These are phyloP conservation scores for Irpex sp. DNA, from an alignment of 1,284 basidiomycete species.

Conservation along the genomic window DNA sequence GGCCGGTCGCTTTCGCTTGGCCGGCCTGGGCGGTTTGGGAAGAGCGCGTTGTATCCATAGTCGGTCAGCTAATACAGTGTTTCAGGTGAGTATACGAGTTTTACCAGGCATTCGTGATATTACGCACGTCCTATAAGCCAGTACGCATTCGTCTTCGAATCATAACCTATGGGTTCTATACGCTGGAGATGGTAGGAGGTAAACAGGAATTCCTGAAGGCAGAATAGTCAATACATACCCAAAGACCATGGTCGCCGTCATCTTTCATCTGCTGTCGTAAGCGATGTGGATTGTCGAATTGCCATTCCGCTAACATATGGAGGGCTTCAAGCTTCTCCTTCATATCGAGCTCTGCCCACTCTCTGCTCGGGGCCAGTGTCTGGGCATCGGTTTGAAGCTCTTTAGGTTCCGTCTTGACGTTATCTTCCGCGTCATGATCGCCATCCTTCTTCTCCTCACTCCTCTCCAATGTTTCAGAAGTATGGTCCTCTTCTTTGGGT, in stretches of 20 bases:
- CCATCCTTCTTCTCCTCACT: conserved; percentile 17
- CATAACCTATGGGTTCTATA: conserved; percentile 85
- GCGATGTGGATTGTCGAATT: conserved; percentile 70
- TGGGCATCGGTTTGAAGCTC: conserved; percentile 6
- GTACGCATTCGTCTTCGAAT: conserved; percentile 78
- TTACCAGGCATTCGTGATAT: neutral
- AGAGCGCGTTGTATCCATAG: conserved; percentile 81
- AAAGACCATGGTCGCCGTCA: conserved; percentile 70
- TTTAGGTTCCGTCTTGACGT: neutral
- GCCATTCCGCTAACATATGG: conserved; percentile 73
- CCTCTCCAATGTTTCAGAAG: neutral
- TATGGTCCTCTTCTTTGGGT: conserved; percentile 5
- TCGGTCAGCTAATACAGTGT: conserved; percentile 53
- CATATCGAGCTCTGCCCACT: conserved; percentile 71
- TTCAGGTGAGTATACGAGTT: neutral
- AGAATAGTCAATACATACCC: conserved; percentile 47
- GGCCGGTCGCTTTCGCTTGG: conserved; percentile 55
- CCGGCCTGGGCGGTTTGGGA: conserved; percentile 45
- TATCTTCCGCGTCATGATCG: neutral
- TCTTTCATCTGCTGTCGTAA: conserved; percentile 69
- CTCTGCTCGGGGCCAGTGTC: conserved; percentile 29
- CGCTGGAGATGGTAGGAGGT: conserved; percentile 43
- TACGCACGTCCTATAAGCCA: conserved; percentile 80
- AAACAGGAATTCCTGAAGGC: neutral
- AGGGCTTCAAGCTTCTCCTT: conserved; percentile 77